Base-by-base conservation (phyloP, 1,139 yeast genomes). In the Chernovozyma aurita region DNA sequence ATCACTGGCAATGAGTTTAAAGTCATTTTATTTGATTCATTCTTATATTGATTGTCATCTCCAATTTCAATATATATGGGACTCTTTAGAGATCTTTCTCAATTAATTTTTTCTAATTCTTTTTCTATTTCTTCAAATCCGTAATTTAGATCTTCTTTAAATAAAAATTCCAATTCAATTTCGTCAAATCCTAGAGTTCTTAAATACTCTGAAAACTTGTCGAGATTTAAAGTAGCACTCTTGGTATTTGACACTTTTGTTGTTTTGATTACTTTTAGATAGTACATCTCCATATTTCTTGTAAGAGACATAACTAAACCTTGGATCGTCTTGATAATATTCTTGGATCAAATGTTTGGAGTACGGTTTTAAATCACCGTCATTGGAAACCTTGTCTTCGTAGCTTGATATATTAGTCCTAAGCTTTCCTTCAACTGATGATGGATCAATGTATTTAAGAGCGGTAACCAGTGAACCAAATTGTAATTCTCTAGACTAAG, bases 41-140 rank as follows among this genome's bases (percentile, higher is more conserved):
- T 17, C 34, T 20, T 4, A 11, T 17, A 25, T 7, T 13, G 41
- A 20, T 39, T 46, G 40, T 64, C 70, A 3, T 71, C 70, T 9
- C 67, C 70, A 30, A 65, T 65, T 21, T 53, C 53, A 27, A 65
- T 65, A 35, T 44, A 45, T 26, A 44, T 46, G 11, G 39, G 44
- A 24, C 42, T 42, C 20, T 39, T 42, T 11, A 32, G 33, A 22
- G 42, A 37, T 15, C 42, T 38, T 18, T 54, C 53, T 28, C 26
- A 14, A 21, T 51, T 50, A 38, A 67, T 56, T 37, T 53, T 61
- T 30, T 59, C 48, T 37, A 68, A 54, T 44, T 65, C 70, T 28
- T 45, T 40, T 37, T 68, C 73, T 32, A 68, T 67, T 40, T 65
- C 65, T 4, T 60, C 64, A 14, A 56, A 45, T 3, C 70, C 70